These are phyloP conservation scores for Diaporthe citrichinensis DNA, from an alignment of 2,329 filamentous ascomycete genomes.

Conservation along the genomic window DNA sequence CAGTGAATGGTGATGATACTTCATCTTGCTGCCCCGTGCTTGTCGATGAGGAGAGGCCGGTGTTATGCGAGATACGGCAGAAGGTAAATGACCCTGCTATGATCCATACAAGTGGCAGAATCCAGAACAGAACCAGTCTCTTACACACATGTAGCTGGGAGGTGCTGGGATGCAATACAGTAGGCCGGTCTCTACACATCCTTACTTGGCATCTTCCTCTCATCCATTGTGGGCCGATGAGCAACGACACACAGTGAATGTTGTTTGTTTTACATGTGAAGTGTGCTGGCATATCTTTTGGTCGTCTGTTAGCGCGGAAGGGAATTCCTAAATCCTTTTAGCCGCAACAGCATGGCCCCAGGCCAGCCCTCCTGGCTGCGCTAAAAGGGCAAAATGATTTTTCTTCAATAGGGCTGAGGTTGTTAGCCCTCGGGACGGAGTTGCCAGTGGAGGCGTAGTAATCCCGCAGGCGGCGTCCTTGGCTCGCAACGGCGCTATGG, in stretches of 20 bases:
- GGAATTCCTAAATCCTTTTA: neutral
- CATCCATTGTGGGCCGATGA: neutral
- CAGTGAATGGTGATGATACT: neutral
- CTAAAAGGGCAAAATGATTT: neutral
- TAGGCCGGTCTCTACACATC: neutral
- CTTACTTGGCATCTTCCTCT: neutral
- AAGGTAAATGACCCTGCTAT: too few species aligned
- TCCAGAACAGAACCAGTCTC: too few species aligned
- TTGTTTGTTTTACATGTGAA: neutral
- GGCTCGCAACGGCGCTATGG: conserved; percentile 3
- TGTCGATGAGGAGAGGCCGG: neutral
- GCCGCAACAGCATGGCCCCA: neutral
- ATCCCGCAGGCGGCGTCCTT: conserved; percentile 10
- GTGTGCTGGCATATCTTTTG: too few species aligned
- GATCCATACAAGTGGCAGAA: neutral
- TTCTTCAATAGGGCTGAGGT: neutral
- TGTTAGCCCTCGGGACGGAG: conserved; percentile 7
- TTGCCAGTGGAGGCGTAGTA: neutral
- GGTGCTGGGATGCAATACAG: neutral
- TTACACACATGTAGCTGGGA: neutral
- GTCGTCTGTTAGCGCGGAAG: neutral
- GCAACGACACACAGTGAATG: neutral
- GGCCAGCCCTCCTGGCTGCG: neutral
- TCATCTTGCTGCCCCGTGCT: too few species aligned
- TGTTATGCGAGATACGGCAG: neutral